Evolutionary conservation across 2,329 filamentous ascomycete genomes (phyloP).

Genomic region (Ceratocystis cacaofunesta): DNA sequence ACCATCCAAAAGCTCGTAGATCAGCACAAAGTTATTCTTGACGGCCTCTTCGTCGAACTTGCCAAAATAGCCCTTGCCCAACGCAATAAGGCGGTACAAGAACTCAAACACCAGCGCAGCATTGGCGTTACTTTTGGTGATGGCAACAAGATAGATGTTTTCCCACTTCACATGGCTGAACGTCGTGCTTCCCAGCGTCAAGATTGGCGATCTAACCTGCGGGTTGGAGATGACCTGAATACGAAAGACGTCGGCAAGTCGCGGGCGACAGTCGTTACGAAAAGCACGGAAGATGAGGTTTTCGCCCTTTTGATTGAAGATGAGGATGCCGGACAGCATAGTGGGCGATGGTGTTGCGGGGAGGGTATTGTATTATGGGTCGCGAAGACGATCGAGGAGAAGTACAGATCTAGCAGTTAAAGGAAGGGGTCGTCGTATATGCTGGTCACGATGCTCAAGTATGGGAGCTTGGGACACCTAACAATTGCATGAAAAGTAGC

Average conservation of each 20-base stretch:
- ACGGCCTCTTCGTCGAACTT: conserved; percentile 99
- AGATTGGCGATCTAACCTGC: conserved; percentile 90
- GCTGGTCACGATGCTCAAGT: not conserved
- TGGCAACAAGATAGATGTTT: conserved; percentile 94
- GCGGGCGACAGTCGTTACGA: conserved; percentile 93
- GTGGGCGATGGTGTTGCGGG: not conserved
- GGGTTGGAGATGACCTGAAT: conserved; percentile 99
- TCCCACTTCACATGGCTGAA: conserved; percentile 99
- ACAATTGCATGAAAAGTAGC: not conserved
- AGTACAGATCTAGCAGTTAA: not conserved
- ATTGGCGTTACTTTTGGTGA: conserved; percentile 99
- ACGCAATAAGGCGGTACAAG: conserved; percentile 74
- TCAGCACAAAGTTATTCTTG: conserved; percentile 98
- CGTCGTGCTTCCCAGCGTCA: conserved; percentile 92
- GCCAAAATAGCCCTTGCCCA: conserved; percentile 93
- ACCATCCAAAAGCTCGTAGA: conserved; percentile 95
- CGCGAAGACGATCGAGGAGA: not conserved
- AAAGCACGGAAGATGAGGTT: conserved; percentile 99
- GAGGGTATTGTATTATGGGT: not conserved
- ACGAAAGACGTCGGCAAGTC: conserved; percentile 95
- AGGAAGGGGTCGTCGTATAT: not conserved
- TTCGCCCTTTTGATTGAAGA: conserved; percentile 99
- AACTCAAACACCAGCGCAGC: conserved; percentile 97
- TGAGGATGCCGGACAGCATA: conserved; percentile 93
- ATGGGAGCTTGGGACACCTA: not conserved